Conservation (phyloP, 2,329 filamentous ascomycete genomes). For the Colletotrichum costaricense region DNA sequence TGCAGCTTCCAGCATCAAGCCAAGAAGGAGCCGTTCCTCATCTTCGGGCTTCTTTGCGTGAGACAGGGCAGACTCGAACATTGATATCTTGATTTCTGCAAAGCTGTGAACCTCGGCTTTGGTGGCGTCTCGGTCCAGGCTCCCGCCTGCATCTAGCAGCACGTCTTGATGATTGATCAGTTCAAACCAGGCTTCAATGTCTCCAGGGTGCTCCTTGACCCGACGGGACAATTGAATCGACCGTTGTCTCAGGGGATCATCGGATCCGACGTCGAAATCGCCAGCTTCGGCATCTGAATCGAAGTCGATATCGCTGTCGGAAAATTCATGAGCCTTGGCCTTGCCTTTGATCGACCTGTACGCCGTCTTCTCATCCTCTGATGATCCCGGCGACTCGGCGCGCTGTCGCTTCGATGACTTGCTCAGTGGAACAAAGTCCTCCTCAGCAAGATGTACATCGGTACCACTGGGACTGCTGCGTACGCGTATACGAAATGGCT, state of each 20-base stretch:
- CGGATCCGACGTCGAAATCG: slow-evolving; percentile 45
- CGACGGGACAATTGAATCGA: slow-evolving; percentile 71
- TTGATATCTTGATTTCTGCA: slow-evolving; percentile 82
- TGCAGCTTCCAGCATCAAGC: slow-evolving; percentile 79
- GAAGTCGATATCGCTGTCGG: slow-evolving; percentile 62
- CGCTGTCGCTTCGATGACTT: slow-evolving; percentile 31
- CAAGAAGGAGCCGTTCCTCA: slow-evolving; percentile 71
- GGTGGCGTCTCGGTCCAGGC: slow-evolving; percentile 57
- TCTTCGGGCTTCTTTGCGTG: slow-evolving; percentile 60
- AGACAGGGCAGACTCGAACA: slow-evolving; percentile 81
- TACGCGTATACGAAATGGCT: slow-evolving; percentile 53
- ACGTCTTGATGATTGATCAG: slow-evolving; percentile 83
- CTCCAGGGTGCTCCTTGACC: slow-evolving; percentile 73
- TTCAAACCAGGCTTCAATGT: slow-evolving; percentile 80
- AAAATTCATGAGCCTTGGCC: slow-evolving; percentile 60
- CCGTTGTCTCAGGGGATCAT: slow-evolving; percentile 61
- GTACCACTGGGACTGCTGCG: slow-evolving; percentile 32
- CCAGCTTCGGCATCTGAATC: slow-evolving; percentile 55
- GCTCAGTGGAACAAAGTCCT: slow-evolving; percentile 62
- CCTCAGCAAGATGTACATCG: slow-evolving; percentile 41
- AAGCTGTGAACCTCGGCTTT: slow-evolving; percentile 74
- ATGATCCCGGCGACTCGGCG: slow-evolving; percentile 56
- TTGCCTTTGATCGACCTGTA: slow-evolving; percentile 76
- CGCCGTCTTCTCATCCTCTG: slow-evolving; percentile 60
- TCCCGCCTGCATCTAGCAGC: slow-evolving; percentile 66